Evolutionary conservation across 164 flowering plant genomes (phyloP).

Genomic region (Taxillus chinensis): DNA sequence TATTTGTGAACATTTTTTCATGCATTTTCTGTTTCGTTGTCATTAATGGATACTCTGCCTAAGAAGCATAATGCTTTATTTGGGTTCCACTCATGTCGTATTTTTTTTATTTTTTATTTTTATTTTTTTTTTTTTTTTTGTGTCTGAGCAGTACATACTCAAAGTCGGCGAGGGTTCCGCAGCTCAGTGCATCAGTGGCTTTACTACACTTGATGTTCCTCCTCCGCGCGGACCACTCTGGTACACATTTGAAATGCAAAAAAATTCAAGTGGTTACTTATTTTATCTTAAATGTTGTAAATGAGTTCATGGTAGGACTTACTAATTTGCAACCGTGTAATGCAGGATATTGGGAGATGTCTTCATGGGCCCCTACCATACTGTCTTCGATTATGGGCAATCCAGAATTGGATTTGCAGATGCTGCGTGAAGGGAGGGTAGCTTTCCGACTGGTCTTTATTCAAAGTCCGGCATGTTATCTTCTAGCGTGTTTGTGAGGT

Average conservation of each 20-base stretch:
- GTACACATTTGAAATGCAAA: constrained; percentile 16
- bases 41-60: too few species aligned
- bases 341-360: constrained; percentile 62
- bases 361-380: constrained; percentile 68
- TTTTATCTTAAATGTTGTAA: neutral
- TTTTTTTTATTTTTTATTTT: too few species aligned
- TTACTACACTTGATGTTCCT: constrained; percentile 50
- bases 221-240: constrained; percentile 80
- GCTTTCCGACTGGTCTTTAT: too few species aligned
- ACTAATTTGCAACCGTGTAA: neutral
- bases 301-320: neutral
- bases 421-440: constrained; percentile 25
- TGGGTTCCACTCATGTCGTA: too few species aligned
- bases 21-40: too few species aligned
- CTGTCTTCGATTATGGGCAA: constrained; percentile 47
- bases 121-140: neutral
- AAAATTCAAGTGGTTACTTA: neutral
- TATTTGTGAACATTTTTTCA: too few species aligned
- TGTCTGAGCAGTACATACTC: constrained; percentile 42
- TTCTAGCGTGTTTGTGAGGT: too few species aligned
- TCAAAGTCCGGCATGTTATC: too few species aligned
- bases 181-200: constrained; percentile 80
- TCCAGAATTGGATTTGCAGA: constrained; percentile 52
- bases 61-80: too few species aligned
- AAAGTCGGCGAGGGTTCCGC: constrained; percentile 52